Evolutionary conservation across 2,329 filamentous ascomycete species (phyloP), one percentile per base, ranked within the genome.

Genomic region (Thielaviopsis euricoi): DNA sequence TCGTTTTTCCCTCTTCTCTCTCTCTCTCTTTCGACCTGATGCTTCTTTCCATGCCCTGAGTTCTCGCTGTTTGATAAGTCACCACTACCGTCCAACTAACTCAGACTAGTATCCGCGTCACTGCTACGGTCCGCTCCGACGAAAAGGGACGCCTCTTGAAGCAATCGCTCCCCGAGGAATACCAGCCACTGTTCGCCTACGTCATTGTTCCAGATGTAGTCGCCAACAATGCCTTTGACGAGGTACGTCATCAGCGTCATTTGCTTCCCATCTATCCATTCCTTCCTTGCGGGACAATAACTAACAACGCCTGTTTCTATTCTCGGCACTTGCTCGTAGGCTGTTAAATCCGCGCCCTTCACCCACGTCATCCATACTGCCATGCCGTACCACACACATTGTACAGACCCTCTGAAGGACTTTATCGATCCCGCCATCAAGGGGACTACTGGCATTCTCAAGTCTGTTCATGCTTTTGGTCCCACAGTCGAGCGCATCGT

Each of bases 301-400:
- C 29, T 33, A 33, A 33, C 29, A 33, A 6, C 29, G 9, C 4
- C 9, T 10, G 12, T 33, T 2, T 10, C 25, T 51, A 5, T 49
- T 17, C 46, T 22, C 6, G 21, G 5, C 22, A n/a, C 25, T 40
- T n/a, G 29, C 10, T 21, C 33, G 12, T 25, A 51, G 56, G 51
- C 58, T n/a, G 26, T 60, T 33, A 46, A 52, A 50, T 60, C 60
- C 22, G 48, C 70, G 0, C 79, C 81, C 0, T 86, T 91, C 62
- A 83, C 87, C 64, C 82, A 78, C 52, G 85, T 91, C 53, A 75
- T 89, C 55, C 85, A 89, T 67, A 87, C 85, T 6, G 85, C 86
- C 1, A 83, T 79, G 0, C 86, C 87, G 0, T 90, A 87, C 71
- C 83, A 86, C 64, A 78, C 82, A 66, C 81, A 82, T 53, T 76